A percentile compares a stretch with the other conserved stretches of the same genome.
Conservation (phyloP, 176 grass and related monocot genomes). For the Carex littledalei region DNA sequence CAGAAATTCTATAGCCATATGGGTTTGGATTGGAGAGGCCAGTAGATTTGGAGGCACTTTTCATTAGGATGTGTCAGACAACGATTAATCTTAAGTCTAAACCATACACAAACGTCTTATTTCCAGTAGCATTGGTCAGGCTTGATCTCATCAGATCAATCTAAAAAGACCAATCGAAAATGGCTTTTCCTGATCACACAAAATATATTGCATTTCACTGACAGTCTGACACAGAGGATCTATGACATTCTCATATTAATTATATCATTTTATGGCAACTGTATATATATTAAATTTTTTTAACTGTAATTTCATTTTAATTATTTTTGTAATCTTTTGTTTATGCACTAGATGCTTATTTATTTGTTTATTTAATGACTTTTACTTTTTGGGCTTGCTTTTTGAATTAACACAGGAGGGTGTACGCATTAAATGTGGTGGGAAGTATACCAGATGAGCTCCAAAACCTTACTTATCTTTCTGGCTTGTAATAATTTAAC, state of each 20-base stretch:
- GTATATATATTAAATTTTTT: background rate
- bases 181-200: background rate
- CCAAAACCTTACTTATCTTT: conserved; percentile 49
- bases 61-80: background rate
- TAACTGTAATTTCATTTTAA: background rate
- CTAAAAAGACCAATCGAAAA: background rate
- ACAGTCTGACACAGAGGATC: background rate
- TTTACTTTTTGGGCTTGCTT: background rate
- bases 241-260: background rate
- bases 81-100: background rate
- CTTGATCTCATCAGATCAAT: background rate
- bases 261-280: background rate
- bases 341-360: background rate
- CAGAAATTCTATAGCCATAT: background rate
- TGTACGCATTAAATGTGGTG: conserved; percentile 11
- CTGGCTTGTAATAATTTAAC: conserved; percentile 38
- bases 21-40: background rate
- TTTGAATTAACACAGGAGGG: conserved; percentile 42
- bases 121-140: background rate
- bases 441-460: conserved; percentile 59
- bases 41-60: background rate
- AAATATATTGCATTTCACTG: background rate
- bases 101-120: background rate
- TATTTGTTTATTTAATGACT: background rate
- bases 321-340: background rate